Base-by-base conservation (phyloP, 2,329 filamentous ascomycete species). In the Scortechinia acanthostroma region DNA sequence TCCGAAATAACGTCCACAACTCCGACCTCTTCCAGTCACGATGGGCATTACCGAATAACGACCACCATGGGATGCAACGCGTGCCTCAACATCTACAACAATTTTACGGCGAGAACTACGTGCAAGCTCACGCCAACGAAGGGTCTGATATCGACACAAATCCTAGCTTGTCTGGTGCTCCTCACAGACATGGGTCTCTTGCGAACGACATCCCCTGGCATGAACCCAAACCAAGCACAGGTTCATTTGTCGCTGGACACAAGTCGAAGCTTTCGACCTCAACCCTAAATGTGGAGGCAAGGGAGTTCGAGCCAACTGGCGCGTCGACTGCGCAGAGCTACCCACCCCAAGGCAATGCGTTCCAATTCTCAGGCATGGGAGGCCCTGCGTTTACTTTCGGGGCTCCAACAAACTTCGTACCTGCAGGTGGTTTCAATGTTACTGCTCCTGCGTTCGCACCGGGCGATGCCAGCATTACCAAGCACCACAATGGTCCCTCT, bases 161-260 rank as follows among this genome's bases (percentile, higher is more conserved):
- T 17, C 35, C 35, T 15, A 40, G 35, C 20, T 17, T 40, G 6
- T 13, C 35, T 19, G 35, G 35, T 13, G 17, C 35, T 6, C 35
- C 35, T 19, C 35, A 40, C 10, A 19, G 10, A 15, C 35, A 19
- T 6, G 25, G 25, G 10, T 17, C 35, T 40, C 10, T 40, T 6
- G 35, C 35, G 20, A 40, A 40, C 35, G 10, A 40, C 10, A 30
- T 30, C n/a, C 10, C 35, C 10, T 40, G 35, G 35, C 35, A 40
- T 17, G 35, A 40, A 19, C 17, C 35, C 10, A 10, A 40, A 13
- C 10, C 35, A 10, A 40, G 35, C 17, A 19, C 6, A 6, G 35
- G 35, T 6, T 40, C 35, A 19, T 30, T 10, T n/a, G n/a, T n/a
- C n/a, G 10, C 10, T 10, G 25, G 25, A 30, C 35, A 40, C 20